Evolutionary conservation across 2,329 filamentous ascomycete genomes (phyloP).

Genomic region (Cladobotryum mycophilum): DNA sequence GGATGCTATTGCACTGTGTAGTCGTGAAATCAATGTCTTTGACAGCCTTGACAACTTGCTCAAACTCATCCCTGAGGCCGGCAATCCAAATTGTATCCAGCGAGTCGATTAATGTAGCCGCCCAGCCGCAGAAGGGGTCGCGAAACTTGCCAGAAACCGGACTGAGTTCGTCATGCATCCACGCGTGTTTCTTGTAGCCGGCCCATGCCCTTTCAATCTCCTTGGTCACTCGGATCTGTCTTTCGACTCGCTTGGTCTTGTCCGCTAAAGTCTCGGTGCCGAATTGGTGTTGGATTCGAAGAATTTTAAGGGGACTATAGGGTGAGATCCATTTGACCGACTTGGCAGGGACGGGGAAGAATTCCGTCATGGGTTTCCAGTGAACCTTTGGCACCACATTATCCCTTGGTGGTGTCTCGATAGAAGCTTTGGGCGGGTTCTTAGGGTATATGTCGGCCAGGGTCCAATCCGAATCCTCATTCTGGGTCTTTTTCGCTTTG

Average conservation of each 20-base stretch:
- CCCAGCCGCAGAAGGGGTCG: slow-evolving; percentile 89
- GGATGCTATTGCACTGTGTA: slow-evolving; percentile 60
- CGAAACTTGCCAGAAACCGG: slow-evolving; percentile 62
- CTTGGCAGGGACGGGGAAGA: slow-evolving; percentile 67
- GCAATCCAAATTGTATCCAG: slow-evolving; percentile 86
- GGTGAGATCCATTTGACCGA: slow-evolving; percentile 72
- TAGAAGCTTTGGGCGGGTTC: slow-evolving; percentile 20
- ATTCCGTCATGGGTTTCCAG: slow-evolving; percentile 69
- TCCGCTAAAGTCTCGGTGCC: slow-evolving; percentile 54
- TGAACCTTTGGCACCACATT: slow-evolving; percentile 38
- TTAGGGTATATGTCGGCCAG: slow-evolving; percentile 18
- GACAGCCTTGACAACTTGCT: slow-evolving; percentile 65
- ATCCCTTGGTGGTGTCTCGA: slow-evolving; percentile 12
- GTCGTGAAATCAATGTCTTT: slow-evolving; percentile 77
- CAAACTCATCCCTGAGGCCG: slow-evolving; percentile 70
- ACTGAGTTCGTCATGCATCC: slow-evolving; percentile 78
- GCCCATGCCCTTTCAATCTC: slow-evolving; percentile 75
- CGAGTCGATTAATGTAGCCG: slow-evolving; percentile 76
- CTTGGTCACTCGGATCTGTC: slow-evolving; percentile 61
- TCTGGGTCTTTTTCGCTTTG: background rate
- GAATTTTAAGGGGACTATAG: slow-evolving; percentile 62
- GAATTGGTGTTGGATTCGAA: slow-evolving; percentile 71
- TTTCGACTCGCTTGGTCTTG: slow-evolving; percentile 56
- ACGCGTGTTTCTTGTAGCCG: slow-evolving; percentile 74
- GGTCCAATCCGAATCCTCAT: background rate